A percentile compares a stretch with the other conserved stretches of the same genome.
These are phyloP conservation scores for Nephelium lappaceum DNA, from an alignment of 345 rosid genomes.

Conservation along the genomic window DNA sequence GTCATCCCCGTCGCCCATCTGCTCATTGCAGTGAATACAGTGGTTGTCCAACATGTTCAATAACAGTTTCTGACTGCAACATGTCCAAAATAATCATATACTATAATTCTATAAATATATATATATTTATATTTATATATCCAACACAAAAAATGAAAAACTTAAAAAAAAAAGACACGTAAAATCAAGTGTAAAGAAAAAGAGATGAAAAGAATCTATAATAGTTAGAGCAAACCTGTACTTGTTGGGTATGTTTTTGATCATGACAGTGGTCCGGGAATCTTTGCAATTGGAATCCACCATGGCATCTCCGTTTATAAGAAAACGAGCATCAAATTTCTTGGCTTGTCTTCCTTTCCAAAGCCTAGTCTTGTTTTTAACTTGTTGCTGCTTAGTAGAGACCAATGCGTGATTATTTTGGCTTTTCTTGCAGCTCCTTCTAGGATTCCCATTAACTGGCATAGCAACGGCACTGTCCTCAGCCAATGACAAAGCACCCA, in stretches of 20 bases:
- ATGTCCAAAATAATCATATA: background rate
- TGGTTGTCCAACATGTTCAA: conserved; percentile 88
- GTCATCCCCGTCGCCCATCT: conserved; percentile 47
- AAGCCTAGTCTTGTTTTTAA: conserved; percentile 33
- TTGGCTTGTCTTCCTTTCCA: conserved; percentile 49
- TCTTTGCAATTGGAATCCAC: conserved; percentile 59
- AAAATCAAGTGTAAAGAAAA: background rate
- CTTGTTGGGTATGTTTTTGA: conserved; percentile 97
- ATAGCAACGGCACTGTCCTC: background rate
- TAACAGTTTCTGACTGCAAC: conserved; percentile 59
- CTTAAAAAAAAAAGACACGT: background rate
- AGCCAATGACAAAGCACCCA: conserved; percentile 34
- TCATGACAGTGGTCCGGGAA: conserved; percentile 87
- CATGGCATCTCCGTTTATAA: conserved; percentile 53
- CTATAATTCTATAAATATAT: background rate
- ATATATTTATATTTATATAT: background rate
- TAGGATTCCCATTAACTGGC: conserved; percentile 20
- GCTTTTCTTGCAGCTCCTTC: conserved; percentile 36
- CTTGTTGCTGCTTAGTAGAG: conserved; percentile 32
- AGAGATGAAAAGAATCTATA: background rate
- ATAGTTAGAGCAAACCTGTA: conserved; percentile 58
- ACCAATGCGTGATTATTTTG: conserved; percentile 16
- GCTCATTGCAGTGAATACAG: conserved; percentile 86
- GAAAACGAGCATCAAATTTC: conserved; percentile 57
- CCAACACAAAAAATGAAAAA: no score